A percentile compares a stretch with the other conserved stretches of the same genome.
Evolutionary conservation across 2,329 filamentous ascomycete genomes (phyloP).

Genomic region (Leptographium lundbergii): DNA sequence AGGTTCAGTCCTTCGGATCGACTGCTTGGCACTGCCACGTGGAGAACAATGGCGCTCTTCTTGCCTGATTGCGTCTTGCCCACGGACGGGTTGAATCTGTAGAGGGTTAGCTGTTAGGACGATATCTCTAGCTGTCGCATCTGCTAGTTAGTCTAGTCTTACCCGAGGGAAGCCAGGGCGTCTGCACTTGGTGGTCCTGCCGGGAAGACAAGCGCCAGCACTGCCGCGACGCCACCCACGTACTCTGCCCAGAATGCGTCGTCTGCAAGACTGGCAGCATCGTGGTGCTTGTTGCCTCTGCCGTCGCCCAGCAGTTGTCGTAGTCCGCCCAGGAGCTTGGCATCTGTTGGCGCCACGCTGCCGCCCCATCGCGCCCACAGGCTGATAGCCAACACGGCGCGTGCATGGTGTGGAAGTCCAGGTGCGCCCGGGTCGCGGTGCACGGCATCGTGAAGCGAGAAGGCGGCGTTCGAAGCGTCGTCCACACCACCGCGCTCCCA

Average conservation of each 20-base stretch:
- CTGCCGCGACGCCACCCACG: constrained; percentile 32
- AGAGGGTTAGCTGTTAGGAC: background rate
- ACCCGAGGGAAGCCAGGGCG: constrained; percentile 28
- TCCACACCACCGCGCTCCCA: constrained; percentile 38
- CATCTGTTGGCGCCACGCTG: constrained; percentile 37
- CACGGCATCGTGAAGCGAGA: constrained; percentile 60
- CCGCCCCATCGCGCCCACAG: constrained; percentile 65
- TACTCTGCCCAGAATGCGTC: constrained; percentile 40
- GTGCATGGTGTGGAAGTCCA: constrained; percentile 59
- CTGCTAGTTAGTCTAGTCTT: constrained; percentile 13
- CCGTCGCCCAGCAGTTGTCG: constrained; percentile 24
- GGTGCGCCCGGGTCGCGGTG: constrained; percentile 56
- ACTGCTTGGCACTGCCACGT: background rate
- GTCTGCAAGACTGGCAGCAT: background rate
- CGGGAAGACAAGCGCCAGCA: constrained; percentile 30
- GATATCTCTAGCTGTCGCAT: background rate
- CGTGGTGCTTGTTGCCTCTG: background rate
- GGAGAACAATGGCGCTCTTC: constrained; percentile 18
- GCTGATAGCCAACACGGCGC: constrained; percentile 58
- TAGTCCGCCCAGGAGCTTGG: constrained; percentile 28
- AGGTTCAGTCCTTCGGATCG: constrained; percentile 5
- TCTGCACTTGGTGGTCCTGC: constrained; percentile 24
- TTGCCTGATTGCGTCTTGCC: constrained; percentile 11
- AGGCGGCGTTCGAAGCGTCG: constrained; percentile 45
- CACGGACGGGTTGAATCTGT: constrained; percentile 8